Evolutionary conservation across 1,284 basidiomycete genomes (phyloP).

Genomic region (Porodaedalea pini): DNA sequence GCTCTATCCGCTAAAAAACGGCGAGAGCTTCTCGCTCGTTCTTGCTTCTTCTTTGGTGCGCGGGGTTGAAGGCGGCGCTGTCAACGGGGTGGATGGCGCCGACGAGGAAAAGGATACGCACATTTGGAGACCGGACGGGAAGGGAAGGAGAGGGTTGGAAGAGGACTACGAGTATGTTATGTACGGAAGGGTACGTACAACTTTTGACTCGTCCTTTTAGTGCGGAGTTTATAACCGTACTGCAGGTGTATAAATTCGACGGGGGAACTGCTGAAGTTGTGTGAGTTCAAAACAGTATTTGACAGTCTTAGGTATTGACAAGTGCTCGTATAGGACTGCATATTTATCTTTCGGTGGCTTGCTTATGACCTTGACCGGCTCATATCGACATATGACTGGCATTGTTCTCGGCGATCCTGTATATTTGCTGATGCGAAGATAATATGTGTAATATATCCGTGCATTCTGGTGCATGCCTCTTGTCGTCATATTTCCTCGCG

Average conservation of each 20-base stretch:
- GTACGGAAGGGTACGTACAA: conserved; percentile 84
- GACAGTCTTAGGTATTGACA: conserved; percentile 16
- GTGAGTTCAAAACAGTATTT: conserved; percentile 34
- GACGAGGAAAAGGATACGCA: conserved; percentile 69
- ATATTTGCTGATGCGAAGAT: conserved; percentile 86
- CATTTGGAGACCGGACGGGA: conserved; percentile 87
- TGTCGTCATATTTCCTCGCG: no score
- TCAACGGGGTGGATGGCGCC: conserved; percentile 41
- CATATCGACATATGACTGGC: conserved; percentile 88
- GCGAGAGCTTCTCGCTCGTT: conserved; percentile 80
- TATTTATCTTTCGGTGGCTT: conserved; percentile 98
- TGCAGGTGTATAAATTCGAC: conserved; percentile 95
- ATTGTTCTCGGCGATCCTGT: conserved; percentile 92
- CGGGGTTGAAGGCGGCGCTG: conserved; percentile 43
- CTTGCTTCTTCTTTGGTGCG: conserved; percentile 81
- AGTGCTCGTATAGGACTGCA: conserved; percentile 62
- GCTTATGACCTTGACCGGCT: conserved; percentile 91
- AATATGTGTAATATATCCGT: conserved; percentile 24
- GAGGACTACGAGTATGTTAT: conserved; percentile 99
- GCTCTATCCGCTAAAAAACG: conserved; percentile 69
- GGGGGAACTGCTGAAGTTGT: conserved; percentile 79
- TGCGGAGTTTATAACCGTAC: background rate
- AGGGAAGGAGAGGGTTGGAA: conserved; percentile 83
- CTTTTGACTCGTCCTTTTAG: conserved; percentile 1
- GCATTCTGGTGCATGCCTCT: background rate